Conservation (phyloP, 2,329 filamentous ascomycete genomes). For the Colletotrichum chlorophyti region DNA sequence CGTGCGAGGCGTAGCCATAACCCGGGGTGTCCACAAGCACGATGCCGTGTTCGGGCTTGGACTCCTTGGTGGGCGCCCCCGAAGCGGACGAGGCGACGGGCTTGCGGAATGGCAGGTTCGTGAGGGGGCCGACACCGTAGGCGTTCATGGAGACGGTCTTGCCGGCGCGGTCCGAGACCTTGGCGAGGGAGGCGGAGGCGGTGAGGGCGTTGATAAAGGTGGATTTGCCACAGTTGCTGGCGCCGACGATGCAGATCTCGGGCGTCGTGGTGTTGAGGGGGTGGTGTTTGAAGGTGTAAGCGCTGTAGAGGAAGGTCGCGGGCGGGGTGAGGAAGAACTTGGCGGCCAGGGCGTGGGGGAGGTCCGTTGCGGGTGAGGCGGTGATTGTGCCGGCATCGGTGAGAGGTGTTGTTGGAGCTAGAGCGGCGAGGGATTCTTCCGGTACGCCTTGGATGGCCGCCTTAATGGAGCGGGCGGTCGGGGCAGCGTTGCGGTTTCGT, state of each 20-base stretch:
- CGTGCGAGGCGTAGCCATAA: slow-evolving; percentile 54
- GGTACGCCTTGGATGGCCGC: not conserved
- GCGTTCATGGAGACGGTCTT: slow-evolving; percentile 62
- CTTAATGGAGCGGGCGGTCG: not conserved
- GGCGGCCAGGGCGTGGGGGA: not conserved
- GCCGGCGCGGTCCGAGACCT: slow-evolving; percentile 57
- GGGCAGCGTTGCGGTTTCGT: not conserved
- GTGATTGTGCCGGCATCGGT: slow-evolving; percentile 7
- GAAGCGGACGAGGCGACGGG: slow-evolving; percentile 13
- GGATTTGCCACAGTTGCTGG: slow-evolving; percentile 90
- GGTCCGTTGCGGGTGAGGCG: not conserved
- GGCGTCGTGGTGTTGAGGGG: slow-evolving; percentile 58
- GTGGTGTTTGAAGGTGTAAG: slow-evolving; percentile 54
- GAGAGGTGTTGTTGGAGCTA: not conserved
- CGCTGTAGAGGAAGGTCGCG: slow-evolving; percentile 55
- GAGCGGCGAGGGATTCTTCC: not conserved
- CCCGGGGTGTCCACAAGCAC: slow-evolving; percentile 59
- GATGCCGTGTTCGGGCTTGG: slow-evolving; percentile 53
- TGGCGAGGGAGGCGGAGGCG: slow-evolving; percentile 53
- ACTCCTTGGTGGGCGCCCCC: slow-evolving; percentile 34
- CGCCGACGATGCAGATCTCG: slow-evolving; percentile 80
- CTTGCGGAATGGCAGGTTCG: slow-evolving; percentile 34
- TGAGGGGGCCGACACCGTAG: slow-evolving; percentile 58
- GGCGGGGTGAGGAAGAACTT: slow-evolving; percentile 19
- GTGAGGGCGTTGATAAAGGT: slow-evolving; percentile 85